Conservation (phyloP, 2,329 filamentous ascomycete species). For the Xenosphaeropsis pyriputrescens region DNA sequence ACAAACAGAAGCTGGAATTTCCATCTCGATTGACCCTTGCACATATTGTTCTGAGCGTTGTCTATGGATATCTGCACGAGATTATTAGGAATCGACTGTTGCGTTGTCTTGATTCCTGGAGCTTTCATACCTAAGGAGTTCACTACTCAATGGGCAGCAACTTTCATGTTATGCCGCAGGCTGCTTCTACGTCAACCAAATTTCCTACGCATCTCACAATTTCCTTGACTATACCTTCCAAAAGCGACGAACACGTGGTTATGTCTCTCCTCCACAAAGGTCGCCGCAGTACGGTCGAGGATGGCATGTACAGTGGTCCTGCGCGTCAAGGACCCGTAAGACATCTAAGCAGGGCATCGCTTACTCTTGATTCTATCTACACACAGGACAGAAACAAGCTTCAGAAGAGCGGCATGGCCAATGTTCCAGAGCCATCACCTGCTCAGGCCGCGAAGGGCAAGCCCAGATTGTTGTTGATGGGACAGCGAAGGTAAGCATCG, state of each 20-base stretch:
- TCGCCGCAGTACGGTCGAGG: conserved; percentile 13
- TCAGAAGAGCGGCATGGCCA: conserved; percentile 23
- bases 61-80: background rate
- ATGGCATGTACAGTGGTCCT: conserved; percentile 16
- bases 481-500: conserved; percentile 63
- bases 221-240: too few relatives aligned
- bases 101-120: too few relatives aligned
- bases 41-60: background rate
- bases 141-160: too few relatives aligned
- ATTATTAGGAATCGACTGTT: background rate
- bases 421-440: conserved; percentile 27
- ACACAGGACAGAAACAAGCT: conserved; percentile 37
- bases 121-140: too few relatives aligned
- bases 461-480: conserved; percentile 85
- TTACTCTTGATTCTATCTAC: conserved; percentile 47
- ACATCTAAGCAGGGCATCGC: conserved; percentile 39
- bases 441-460: conserved; percentile 43
- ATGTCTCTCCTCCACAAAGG: conserved; percentile 16
- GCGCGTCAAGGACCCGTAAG: conserved; percentile 20
- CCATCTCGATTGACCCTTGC: too few relatives aligned
- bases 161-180: background rate
- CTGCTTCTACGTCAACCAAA: conserved; percentile 1
- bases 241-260: background rate
- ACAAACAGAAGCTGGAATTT: too few relatives aligned
- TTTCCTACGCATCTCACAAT: too few relatives aligned